Base-by-base conservation (phyloP, 352 stramenopile species). In the Pythium phragmiticola region DNA sequence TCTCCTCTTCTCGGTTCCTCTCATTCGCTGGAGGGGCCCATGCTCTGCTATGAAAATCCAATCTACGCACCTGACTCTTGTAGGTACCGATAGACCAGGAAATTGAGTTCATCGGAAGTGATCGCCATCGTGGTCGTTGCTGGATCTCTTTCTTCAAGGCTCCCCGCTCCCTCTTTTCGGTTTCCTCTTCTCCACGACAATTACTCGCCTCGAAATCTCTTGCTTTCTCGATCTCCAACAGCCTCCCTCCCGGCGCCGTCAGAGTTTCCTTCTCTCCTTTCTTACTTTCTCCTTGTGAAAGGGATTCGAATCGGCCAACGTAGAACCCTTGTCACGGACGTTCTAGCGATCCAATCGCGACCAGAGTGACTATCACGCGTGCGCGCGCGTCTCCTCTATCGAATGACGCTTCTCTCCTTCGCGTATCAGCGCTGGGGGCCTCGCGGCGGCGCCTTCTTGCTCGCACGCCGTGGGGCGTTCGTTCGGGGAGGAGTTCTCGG, bases 1-100 rank as follows among this genome's bases (percentile, higher is more conserved):
- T 56, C 45, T 33, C 23, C 47, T 56, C 47, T 16, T 42, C 36
- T 42, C 39, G 16, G 26, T n/a, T 26, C 8, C 16, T 49, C 17
- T 49, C 43, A 19, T 49, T 26, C 43, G 17, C 43, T 49, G 1
- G 9, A 30, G 26, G 26, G 7, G 34, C 34, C 11, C 34, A 13
- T 13, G 34, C 26, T 52, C 26, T n/a, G 8, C 39, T 14, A 46
- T n/a, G 3, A 14, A 46, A 14, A 46, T 17, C 16, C 14, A n/a
- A 46, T n/a, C 13, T 23, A 78, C 80, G 72, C 64, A 94, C 88
- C 88, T 23, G 90, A 98, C 75, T 98, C 95, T 65, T 98, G 92
- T 50, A 99, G 84, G 73, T 99, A 99, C 61, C 97, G 84, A 75
- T 98, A 99, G 26, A 99, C 88, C 42, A 99, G 83, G 77, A 98